These are phyloP conservation scores for Colletotrichum paranaense DNA, from an alignment of 2,329 filamentous ascomycete species.

Conservation along the genomic window DNA sequence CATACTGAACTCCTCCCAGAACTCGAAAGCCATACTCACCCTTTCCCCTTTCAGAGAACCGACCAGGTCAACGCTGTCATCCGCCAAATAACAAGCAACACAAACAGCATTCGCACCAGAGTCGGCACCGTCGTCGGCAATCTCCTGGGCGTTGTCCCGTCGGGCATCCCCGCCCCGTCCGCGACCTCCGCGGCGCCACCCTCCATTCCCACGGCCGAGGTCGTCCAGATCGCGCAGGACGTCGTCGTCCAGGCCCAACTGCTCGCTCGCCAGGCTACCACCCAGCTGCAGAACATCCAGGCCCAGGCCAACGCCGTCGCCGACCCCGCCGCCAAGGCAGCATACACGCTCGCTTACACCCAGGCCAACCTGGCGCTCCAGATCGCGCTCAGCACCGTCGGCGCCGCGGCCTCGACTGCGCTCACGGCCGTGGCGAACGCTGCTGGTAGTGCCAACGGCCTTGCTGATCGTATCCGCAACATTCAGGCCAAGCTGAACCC, in stretches of 20 bases:
- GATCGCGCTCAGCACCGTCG: not conserved
- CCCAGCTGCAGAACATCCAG: not conserved
- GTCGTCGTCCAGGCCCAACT: not conserved
- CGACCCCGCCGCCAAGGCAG: not conserved
- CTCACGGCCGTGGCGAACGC: not conserved
- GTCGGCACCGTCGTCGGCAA: not conserved
- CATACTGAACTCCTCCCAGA: not conserved
- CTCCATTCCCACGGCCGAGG: not conserved
- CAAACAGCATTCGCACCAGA: conserved; percentile 2
- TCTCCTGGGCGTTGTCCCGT: not conserved
- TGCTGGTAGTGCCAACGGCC: not conserved
- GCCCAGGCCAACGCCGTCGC: not conserved
- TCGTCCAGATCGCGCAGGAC: not conserved
- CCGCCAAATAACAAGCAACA: conserved; percentile 2
- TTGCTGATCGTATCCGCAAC: not conserved
- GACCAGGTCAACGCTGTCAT: conserved; percentile 2
- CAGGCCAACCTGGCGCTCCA: not conserved
- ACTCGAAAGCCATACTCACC: not conserved
- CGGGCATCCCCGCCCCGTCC: not conserved
- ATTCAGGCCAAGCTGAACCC: not conserved
- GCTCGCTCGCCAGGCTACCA: not conserved
- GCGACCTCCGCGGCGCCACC: not conserved
- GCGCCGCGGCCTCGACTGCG: not conserved
- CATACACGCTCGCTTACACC: not conserved
- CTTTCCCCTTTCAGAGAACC: not conserved